phyloP scores from a whole-genome alignment of 192 early-diverging fungal genomes.

The Coemansia sp. region DNA sequence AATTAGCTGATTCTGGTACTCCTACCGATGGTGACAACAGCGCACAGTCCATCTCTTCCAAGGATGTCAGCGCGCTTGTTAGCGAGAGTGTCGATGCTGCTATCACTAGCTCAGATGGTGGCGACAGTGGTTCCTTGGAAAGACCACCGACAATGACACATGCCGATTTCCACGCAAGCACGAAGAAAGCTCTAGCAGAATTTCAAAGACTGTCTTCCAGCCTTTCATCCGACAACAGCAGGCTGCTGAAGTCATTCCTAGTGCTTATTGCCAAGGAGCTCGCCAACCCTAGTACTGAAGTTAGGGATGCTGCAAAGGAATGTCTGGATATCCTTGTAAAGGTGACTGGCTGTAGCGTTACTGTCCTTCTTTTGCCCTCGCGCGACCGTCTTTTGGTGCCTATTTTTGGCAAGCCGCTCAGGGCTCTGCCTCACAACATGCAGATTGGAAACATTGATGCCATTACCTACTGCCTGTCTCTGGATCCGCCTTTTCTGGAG shows the following conservation, averaged over 20 bases:
- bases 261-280: slow-evolving; percentile 84
- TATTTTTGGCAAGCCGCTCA: slow-evolving; percentile 96
- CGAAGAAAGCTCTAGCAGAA: slow-evolving; percentile 14
- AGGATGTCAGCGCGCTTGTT: background rate
- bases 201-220: slow-evolving; percentile 37
- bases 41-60: background rate
- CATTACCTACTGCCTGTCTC: slow-evolving; percentile 90
- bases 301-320: slow-evolving; percentile 84
- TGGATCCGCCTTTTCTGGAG: slow-evolving; percentile 82
- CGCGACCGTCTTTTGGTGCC: slow-evolving; percentile 82
- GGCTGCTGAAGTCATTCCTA: slow-evolving; percentile 46
- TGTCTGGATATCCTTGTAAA: slow-evolving; percentile 80
- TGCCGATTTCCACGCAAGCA: slow-evolving; percentile 1
- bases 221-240: slow-evolving; percentile 35
- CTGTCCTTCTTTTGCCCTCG: slow-evolving; percentile 80
- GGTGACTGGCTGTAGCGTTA: slow-evolving; percentile 75
- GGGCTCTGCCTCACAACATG: slow-evolving; percentile 91
- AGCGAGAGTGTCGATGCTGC: slow-evolving; percentile 2
- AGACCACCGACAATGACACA: background rate
- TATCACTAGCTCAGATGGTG: slow-evolving; percentile 2
- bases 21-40: background rate
- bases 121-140: slow-evolving; percentile 2
- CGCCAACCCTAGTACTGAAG: slow-evolving; percentile 82
- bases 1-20: background rate
- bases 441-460: slow-evolving; percentile 99